Percentiles rank a stretch among this genome's conserved stretches.
Evolutionary conservation across 1,284 basidiomycete genomes (phyloP).

Genomic region (Rhodotorula sp.): DNA sequence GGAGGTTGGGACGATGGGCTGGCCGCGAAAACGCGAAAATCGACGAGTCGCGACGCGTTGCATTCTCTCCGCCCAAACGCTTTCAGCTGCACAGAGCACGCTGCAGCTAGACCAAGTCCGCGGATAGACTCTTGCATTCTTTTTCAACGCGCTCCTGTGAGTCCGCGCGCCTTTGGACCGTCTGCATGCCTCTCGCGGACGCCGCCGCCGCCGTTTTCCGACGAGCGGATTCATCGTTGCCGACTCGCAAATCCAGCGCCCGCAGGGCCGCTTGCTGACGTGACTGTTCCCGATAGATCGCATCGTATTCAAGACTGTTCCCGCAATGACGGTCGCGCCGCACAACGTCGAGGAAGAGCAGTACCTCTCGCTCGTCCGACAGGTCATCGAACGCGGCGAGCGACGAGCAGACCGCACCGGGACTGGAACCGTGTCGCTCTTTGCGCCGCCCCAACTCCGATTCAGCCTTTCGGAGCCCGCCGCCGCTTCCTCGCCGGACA

Average conservation of each 20-base stretch:
- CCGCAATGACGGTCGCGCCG: neutral
- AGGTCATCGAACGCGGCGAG: constrained; percentile 72
- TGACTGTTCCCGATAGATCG: too few species aligned
- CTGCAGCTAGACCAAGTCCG: too few species aligned
- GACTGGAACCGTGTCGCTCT: constrained; percentile 83
- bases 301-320: too few species aligned
- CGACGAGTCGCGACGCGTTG: constrained; percentile 2
- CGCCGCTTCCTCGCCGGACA: neutral
- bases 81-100: too few species aligned
- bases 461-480: constrained; percentile 67
- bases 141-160: neutral
- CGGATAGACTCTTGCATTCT: neutral
- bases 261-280: too few species aligned
- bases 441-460: constrained; percentile 80
- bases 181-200: too few species aligned
- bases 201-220: too few species aligned
- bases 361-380: constrained; percentile 75
- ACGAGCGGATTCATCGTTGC: too few species aligned
- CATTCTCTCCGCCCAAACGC: neutral
- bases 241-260: too few species aligned
- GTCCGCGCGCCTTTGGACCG: neutral
- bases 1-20: neutral
- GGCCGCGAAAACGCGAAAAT: neutral
- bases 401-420: constrained; percentile 82
- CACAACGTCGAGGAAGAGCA: constrained; percentile 66